These are phyloP conservation scores for Fusarium sp. DNA, from an alignment of 2,329 filamentous ascomycete species.

Conservation along the genomic window DNA sequence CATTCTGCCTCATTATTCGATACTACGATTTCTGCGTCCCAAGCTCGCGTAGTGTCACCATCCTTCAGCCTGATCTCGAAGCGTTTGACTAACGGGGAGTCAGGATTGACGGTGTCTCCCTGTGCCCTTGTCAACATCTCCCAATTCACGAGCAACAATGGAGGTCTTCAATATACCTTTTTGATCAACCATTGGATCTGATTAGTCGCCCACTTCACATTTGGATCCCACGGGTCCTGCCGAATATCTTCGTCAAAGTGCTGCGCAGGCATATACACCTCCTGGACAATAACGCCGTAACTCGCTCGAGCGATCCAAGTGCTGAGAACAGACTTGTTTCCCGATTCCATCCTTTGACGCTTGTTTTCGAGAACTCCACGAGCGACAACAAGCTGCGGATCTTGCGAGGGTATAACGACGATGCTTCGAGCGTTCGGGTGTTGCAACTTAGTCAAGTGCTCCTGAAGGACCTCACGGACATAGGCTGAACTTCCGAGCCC, in stretches of 20 bases:
- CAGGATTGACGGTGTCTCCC: conserved; percentile 54
- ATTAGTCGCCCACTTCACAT: conserved; percentile 34
- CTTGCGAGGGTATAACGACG: conserved; percentile 28
- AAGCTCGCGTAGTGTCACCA: conserved; percentile 49
- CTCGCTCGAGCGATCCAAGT: conserved; percentile 39
- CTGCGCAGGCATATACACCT: conserved; percentile 26
- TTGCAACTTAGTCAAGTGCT: conserved; percentile 47
- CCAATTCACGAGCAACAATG: not conserved
- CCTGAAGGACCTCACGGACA: conserved; percentile 55
- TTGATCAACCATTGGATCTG: conserved; percentile 42
- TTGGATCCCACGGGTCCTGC: conserved; percentile 25
- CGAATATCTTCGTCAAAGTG: conserved; percentile 37
- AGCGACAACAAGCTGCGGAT: conserved; percentile 29
- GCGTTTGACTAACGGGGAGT: conserved; percentile 46
- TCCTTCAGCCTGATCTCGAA: conserved; percentile 50
- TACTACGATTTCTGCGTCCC: conserved; percentile 53
- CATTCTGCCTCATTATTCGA: conserved; percentile 52
- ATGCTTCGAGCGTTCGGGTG: conserved; percentile 46
- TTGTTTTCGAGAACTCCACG: conserved; percentile 33
- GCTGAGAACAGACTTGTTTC: conserved; percentile 20
- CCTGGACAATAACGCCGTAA: conserved; percentile 36
- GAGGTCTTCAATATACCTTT: conserved; percentile 9
- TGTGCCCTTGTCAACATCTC: conserved; percentile 29
- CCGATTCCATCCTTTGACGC: conserved; percentile 20
- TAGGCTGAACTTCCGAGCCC: conserved; percentile 60